Percentiles rank a stretch among this genome's conserved stretches.
Conservation (phyloP, 306 rosid genomes). For the Coriaria nepalensis region DNA sequence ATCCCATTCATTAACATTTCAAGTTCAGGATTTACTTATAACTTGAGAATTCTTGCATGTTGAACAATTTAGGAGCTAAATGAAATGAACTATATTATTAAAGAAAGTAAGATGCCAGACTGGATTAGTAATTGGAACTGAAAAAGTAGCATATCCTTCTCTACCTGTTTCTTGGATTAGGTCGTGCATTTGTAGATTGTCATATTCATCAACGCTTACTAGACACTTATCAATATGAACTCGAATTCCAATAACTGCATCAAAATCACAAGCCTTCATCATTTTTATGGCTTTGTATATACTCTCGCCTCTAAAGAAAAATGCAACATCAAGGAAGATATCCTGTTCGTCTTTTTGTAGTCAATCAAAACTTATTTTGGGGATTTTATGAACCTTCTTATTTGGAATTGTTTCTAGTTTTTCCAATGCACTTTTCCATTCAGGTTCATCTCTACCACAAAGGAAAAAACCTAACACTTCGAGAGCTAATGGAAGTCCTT, state of each 20-base stretch:
- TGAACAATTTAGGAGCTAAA: no score
- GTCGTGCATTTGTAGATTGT: slow-evolving; percentile 17
- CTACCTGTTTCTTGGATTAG: slow-evolving; percentile 17
- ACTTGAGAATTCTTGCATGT: no score
- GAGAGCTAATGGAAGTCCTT: slow-evolving; percentile 24
- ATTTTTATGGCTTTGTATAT: slow-evolving; percentile 13
- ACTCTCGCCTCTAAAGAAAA: slow-evolving; percentile 16
- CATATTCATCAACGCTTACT: slow-evolving; percentile 2
- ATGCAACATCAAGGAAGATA: slow-evolving; percentile 26
- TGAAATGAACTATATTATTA: no score
- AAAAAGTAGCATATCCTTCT: no score
- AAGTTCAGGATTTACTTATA: no score
- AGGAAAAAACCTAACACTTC: slow-evolving; percentile 18
- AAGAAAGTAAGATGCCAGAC: no score
- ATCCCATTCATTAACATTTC: no score
- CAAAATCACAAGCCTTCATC: slow-evolving; percentile 7
- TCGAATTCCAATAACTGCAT: slow-evolving; percentile 9
- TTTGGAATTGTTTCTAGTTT: slow-evolving; percentile 6
- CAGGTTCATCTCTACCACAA: slow-evolving; percentile 3
- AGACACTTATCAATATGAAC: slow-evolving; percentile 20
- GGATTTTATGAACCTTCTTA: slow-evolving; percentile 9
- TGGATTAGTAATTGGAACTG: no score
- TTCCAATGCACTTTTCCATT: slow-evolving; percentile 21
- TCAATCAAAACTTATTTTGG: slow-evolving; percentile 19
- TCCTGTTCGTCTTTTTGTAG: slow-evolving; percentile 3